These are phyloP conservation scores for Letharia lupina DNA, from an alignment of 495 filamentous ascomycete genomes.

Conservation along the genomic window DNA sequence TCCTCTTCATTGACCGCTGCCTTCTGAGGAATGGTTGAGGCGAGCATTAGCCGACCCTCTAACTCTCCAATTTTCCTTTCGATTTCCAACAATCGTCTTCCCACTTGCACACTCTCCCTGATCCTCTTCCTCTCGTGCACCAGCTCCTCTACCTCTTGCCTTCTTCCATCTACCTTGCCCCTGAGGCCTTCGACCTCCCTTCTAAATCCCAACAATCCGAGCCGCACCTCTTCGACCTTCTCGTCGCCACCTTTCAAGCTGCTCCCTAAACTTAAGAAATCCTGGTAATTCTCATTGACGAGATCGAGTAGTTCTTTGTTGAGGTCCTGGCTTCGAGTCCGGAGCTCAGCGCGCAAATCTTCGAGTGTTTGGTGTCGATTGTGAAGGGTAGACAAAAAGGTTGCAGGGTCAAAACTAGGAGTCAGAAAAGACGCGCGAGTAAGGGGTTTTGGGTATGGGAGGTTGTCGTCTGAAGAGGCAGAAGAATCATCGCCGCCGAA, in stretches of 20 bases:
- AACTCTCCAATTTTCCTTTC: conserved; percentile 63
- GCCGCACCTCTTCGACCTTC: conserved; percentile 80
- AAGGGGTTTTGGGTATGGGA: conserved; percentile 78
- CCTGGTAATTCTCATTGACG: conserved; percentile 87
- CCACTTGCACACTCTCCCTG: conserved; percentile 45
- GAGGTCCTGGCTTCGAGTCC: conserved; percentile 63
- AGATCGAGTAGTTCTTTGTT: conserved; percentile 82
- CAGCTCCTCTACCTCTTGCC: conserved; percentile 44
- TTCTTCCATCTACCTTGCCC: conserved; percentile 45
- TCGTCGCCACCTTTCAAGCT: conserved; percentile 83
- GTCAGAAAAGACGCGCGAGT: conserved; percentile 70
- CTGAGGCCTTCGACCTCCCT: conserved; percentile 61
- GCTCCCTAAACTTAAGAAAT: conserved; percentile 75
- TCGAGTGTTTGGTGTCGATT: conserved; percentile 93
- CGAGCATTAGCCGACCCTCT: conserved; percentile 61
- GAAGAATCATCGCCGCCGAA: conserved; percentile 47
- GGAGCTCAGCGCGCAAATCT: conserved; percentile 80
- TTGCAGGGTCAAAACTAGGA: conserved; percentile 67
- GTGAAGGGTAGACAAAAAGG: conserved; percentile 73
- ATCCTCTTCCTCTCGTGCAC: conserved; percentile 48
- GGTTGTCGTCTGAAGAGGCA: conserved; percentile 53
- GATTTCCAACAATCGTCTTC: conserved; percentile 60
- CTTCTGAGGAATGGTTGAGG: conserved; percentile 28
- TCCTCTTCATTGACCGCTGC: conserved; percentile 18
- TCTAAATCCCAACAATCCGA: conserved; percentile 76